Base-by-base conservation (phyloP, 257 asterid genomes). In the Nicotiana obtusifolia region DNA sequence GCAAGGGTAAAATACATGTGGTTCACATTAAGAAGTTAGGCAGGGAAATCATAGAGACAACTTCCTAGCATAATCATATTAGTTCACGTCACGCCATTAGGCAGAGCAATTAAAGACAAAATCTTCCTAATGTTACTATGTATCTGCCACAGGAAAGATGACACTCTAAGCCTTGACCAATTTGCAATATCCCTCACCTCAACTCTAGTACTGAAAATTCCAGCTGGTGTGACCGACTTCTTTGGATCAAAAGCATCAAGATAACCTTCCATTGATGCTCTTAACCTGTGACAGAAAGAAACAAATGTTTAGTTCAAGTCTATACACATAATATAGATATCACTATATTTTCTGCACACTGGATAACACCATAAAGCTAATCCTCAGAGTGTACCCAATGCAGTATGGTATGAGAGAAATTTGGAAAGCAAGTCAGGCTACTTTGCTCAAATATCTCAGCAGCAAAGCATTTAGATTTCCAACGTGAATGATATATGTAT, bases 191-290 rank as follows among this genome's bases (percentile, higher is more conserved):
- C 47, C 83, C 92, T 87, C 71, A 93, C 98, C 97, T 93, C 98
- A 76, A 91, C 92, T 87, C 98, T 88, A 82, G 88, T 85, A 64
- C 87, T 82, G 87, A 95, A 95, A 79, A 93, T 89, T 78, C 97
- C 97, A 82, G 91, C 89, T 14, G 99, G 99, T 44, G 93, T 88
- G 84, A 87, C 84, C 79, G 98, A 89, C 77, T 84, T 87, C 75
- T 84, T 83, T 52, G 97, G 98, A 85, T 95, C 97, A 88, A 95
- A 95, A 81, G 89, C 87, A 88, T 87, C 93, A 64, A 95, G 92
- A 85, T 92, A 89, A 80, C 91, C 85, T 76, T 90, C 93, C 99
- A 95, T 93, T 80, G 97, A 93, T 82, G 93, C 85, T 92, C 99
- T 90, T 87, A 95, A 88, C 89, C 97, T 93, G 91, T 88, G 87